Evolutionary conservation across 495 filamentous ascomycete genomes (phyloP), one percentile per base, ranked within the genome.

Genomic region (Ascobolus immersus): DNA sequence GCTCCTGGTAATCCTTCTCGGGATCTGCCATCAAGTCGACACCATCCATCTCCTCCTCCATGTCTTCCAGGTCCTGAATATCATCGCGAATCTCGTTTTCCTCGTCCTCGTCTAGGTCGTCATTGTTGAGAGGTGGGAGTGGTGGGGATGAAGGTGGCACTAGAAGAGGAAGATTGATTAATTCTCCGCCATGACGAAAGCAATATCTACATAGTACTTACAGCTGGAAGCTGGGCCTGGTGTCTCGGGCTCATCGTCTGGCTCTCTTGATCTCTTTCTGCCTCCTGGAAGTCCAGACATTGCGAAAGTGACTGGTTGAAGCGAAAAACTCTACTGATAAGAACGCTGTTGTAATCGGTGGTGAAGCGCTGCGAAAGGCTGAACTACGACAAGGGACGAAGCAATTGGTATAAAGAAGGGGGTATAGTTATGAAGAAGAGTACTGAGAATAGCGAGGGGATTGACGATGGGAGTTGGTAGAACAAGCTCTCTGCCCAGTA

Each of bases 61-160:
- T 68, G 52, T 99, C 89, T 42, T 94, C 89, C 28, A 79, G 65
- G 44, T 99, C 89, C 36, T 93, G 82, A 42, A 93, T 69, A 45
- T 91, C 80, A 29, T 63, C 71, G 28, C 72, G 59, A 4, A 89
- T 52, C 39, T 80, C 73, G 33, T 65, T 60, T 31, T 78, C 75
- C 26, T 74, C 71, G 41, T 76, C 70, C 8, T 68, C 47, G 23
- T 69, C 64, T n/a, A n/a, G n/a, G 34, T 81, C 72, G 22, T 82
- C 73, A n/a, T 81, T 73, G 42, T 84, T 27, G n/a, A 31, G 10
- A 7, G 28, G 28, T 14, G 28, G 28, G 2, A 31, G 59, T 20
- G 61, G 61, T 14, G 61, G 61, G 11, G 61, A 65, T 4, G 61
- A 65, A 13, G 61, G 59, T 30, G 58, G 55, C 21, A 57, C 59